Evolutionary conservation across 2,329 filamentous ascomycete species (phyloP).

Genomic region (Fusarium tupiense): DNA sequence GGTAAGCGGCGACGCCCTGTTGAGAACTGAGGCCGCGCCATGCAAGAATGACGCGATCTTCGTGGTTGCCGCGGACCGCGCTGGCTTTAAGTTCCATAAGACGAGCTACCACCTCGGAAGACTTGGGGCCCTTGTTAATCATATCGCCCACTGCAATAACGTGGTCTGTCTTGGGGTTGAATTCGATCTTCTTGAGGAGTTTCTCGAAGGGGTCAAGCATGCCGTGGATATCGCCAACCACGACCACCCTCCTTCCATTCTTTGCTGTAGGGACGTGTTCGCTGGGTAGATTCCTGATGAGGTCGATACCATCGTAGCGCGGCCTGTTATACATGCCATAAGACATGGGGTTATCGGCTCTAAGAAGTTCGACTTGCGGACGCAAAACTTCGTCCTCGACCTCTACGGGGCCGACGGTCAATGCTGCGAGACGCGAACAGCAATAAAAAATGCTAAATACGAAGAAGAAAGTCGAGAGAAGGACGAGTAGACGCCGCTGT

Average conservation of each 20-base stretch:
- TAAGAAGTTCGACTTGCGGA: conserved; percentile 29
- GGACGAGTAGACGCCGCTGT: conserved; percentile 46
- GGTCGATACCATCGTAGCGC: conserved; percentile 46
- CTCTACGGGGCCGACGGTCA: conserved; percentile 28
- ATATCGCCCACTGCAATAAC: conserved; percentile 81
- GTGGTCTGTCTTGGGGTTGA: conserved; percentile 70
- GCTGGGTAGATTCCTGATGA: conserved; percentile 46
- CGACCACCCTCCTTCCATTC: conserved; percentile 70
- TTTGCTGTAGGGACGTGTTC: conserved; percentile 46
- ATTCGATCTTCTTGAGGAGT: conserved; percentile 74
- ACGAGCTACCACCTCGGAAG: conserved; percentile 77
- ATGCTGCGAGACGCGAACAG: conserved; percentile 46
- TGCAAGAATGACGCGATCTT: conserved; percentile 82
- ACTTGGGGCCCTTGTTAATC: conserved; percentile 88
- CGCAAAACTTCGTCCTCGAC: conserved; percentile 7
- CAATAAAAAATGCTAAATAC: conserved; percentile 48
- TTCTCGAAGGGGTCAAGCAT: conserved; percentile 74
- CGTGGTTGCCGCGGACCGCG: conserved; percentile 91
- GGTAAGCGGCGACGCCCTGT: conserved; percentile 41
- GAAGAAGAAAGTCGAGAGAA: conserved; percentile 47
- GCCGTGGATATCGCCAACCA: conserved; percentile 94
- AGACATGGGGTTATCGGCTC: conserved; percentile 51
- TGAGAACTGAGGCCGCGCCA: conserved; percentile 51
- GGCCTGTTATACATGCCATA: conserved; percentile 55
- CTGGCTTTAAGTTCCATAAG: conserved; percentile 79